Percentiles rank a stretch among this genome's conserved stretches.
phyloP scores from a whole-genome alignment of 2,329 filamentous ascomycete species.

The Ophiocordyceps camponoti-floridani region DNA sequence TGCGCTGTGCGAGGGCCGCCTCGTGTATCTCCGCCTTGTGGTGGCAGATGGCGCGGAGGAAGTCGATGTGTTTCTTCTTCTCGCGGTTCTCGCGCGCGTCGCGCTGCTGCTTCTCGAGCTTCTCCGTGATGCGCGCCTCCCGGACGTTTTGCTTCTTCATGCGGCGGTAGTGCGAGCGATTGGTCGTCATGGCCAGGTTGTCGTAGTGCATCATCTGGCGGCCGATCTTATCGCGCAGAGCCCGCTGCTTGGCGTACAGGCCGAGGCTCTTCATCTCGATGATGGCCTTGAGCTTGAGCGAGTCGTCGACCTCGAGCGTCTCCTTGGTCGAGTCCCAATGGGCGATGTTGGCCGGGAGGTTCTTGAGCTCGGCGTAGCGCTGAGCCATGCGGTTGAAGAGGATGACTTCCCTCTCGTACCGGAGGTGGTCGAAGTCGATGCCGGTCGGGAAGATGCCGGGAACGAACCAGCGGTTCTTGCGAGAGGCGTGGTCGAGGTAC shows the following conservation, averaged over 20 bases:
- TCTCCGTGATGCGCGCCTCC: constrained; percentile 94
- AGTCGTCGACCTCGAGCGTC: constrained; percentile 52
- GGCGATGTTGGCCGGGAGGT: constrained; percentile 67
- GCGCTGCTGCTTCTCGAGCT: constrained; percentile 95
- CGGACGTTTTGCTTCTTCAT: constrained; percentile 95
- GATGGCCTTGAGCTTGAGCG: constrained; percentile 70
- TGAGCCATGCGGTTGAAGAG: constrained; percentile 81
- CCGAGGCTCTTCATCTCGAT: constrained; percentile 91
- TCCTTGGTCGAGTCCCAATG: constrained; percentile 70
- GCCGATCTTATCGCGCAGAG: constrained; percentile 70
- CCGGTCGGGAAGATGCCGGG: constrained; percentile 80
- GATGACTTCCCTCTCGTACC: constrained; percentile 73
- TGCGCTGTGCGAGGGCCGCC: constrained; percentile 46
- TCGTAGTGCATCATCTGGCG: constrained; percentile 90
- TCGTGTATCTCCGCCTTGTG: constrained; percentile 65
- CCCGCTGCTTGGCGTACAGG: constrained; percentile 74
- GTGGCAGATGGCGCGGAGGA: constrained; percentile 68
- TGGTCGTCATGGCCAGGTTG: constrained; percentile 93
- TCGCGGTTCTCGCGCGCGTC: constrained; percentile 91
- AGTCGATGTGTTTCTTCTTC: constrained; percentile 93
- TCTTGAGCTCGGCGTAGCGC: constrained; percentile 68
- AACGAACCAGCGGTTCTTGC: constrained; percentile 62
- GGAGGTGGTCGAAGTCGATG: constrained; percentile 69
- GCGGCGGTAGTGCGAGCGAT: constrained; percentile 74
- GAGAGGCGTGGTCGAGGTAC: constrained; percentile 61